Base-by-base conservation (phyloP, 306 rosid genomes). In the Pyrus pyrifolia region DNA sequence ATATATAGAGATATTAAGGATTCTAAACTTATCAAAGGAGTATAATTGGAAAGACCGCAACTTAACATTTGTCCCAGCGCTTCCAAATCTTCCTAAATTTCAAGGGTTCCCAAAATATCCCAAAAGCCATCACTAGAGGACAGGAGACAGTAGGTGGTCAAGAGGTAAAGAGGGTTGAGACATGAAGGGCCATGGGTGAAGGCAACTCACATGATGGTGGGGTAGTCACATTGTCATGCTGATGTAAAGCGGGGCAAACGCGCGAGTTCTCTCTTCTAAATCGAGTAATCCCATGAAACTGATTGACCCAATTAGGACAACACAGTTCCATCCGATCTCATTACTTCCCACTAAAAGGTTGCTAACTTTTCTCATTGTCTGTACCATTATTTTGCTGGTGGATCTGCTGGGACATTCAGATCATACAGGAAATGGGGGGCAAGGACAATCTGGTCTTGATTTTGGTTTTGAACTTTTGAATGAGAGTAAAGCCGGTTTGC, bases 121-220 rank as follows among this genome's bases (percentile, higher is more conserved):
- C 70, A 66, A 66, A 66, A 66, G 4, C 70, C 49, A 67, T 72
- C 67, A 55, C 77, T 72, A 52, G 17, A 72, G 49, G 82, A 63
- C 83, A 80, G 76, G 73, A 25, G 70, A 60, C 74, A 81, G 40
- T 70, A 45, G 84, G 84, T 76, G 87, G 83, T 68, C 72, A 74
- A 57, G 4, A 63, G 81, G 52, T 72, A 72, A 25, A 58, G 74
- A 67, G 46, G 18, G 59, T 75, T 60, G 76, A 79, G 80, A 79
- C 84, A 85, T 44, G 72, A 68, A 80, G 76, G 83, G 74, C 84
- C 84, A 85, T 82, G 69, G 38, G 23, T 46, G 84, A 82, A 82
- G 79, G 85, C 89, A 86, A 82, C 86, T 82, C 82, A 84, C 85
- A 80, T 82, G 88, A 75, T 84, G 83, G 82, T 82, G 84, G 86